Conservation (phyloP, 2,329 filamentous ascomycete genomes). For the Akanthomyces uredinophilus region DNA sequence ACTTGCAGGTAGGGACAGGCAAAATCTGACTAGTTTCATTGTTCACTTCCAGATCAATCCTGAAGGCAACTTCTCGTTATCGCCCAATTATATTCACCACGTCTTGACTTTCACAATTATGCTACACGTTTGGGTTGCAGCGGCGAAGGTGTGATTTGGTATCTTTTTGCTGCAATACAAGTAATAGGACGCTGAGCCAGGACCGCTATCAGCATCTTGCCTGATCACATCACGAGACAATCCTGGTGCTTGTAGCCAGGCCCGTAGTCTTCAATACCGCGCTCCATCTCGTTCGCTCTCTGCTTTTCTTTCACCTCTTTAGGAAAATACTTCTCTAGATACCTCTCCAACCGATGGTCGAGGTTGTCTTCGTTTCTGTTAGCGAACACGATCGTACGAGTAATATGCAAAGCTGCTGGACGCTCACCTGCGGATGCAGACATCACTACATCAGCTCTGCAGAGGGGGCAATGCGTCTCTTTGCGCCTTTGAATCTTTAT, state of each 20-base stretch:
- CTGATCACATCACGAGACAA: constrained; percentile 54
- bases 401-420: constrained; percentile 18
- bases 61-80: background rate
- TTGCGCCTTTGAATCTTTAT: constrained; percentile 70
- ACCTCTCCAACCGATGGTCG: constrained; percentile 62
- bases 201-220: background rate
- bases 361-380: constrained; percentile 51
- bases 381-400: background rate
- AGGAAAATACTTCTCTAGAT: constrained; percentile 71
- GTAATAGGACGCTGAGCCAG: background rate
- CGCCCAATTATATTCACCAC: background rate
- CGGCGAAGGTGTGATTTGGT: background rate
- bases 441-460: constrained; percentile 66
- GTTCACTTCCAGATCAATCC: background rate
- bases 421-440: constrained; percentile 57
- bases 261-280: constrained; percentile 68
- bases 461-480: constrained; percentile 69
- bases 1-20: background rate
- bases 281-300: constrained; percentile 66
- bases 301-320: constrained; percentile 64
- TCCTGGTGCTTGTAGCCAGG: constrained; percentile 55
- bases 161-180: background rate
- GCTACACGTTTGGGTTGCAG: background rate
- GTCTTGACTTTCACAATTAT: background rate
- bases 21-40: background rate